phyloP scores from a whole-genome alignment of 148 eudicot species.

The Amaranthus cruentus region DNA sequence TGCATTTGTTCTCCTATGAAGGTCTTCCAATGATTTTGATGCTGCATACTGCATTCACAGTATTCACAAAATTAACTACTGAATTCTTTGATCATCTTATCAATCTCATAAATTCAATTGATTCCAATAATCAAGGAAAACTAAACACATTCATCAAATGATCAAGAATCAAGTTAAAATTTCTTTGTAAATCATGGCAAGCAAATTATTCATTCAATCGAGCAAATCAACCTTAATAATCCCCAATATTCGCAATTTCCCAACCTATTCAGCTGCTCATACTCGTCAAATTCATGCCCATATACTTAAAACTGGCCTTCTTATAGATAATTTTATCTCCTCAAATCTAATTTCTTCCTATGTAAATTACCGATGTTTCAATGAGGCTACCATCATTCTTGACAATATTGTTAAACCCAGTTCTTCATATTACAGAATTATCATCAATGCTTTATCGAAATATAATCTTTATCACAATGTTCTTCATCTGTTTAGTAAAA shows the following conservation, averaged over 20 bases:
- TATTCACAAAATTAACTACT: not conserved
- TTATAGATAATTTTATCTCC: conserved; percentile 26
- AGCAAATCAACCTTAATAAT: conserved; percentile 18
- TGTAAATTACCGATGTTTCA: conserved; percentile 46
- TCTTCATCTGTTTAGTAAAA: conserved; percentile 36
- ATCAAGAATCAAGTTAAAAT: not conserved
- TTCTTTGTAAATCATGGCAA: conserved; percentile 18
- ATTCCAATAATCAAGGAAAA: not conserved
- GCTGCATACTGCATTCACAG: too few species aligned
- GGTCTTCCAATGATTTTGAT: too few species aligned
- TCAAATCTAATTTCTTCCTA: conserved; percentile 58
- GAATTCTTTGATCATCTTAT: not conserved
- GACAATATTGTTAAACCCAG: conserved; percentile 35
- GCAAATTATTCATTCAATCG: conserved; percentile 11
- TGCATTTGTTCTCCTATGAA: too few species aligned
- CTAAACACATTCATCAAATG: too few species aligned
- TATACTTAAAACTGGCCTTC: conserved; percentile 47
- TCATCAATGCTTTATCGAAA: conserved; percentile 55
- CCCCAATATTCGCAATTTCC: conserved; percentile 26
- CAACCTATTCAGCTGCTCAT: conserved; percentile 32
- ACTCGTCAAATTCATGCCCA: conserved; percentile 56
- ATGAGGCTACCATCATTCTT: conserved; percentile 47
- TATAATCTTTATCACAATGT: conserved; percentile 26
- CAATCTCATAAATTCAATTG: not conserved
- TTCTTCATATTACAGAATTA: conserved; percentile 39